These are phyloP conservation scores for Entelexis paramagnoliae DNA, from an alignment of 1,139 yeast species.

Conservation along the genomic window DNA sequence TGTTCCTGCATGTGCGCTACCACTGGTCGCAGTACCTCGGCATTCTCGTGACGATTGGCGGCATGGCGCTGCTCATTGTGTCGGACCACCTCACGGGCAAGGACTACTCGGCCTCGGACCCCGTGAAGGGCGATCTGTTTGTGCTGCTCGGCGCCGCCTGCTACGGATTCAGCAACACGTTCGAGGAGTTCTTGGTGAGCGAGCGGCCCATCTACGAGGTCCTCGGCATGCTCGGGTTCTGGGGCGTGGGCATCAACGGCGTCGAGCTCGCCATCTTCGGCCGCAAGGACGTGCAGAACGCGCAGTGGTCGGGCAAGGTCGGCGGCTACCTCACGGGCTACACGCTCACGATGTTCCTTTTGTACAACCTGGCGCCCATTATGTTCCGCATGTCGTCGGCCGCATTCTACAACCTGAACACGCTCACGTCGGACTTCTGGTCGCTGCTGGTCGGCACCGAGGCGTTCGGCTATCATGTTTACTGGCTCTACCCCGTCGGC, in stretches of 20 bases:
- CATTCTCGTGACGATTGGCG: conserved; percentile 35
- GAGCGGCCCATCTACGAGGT: conserved; percentile 39
- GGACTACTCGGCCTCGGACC: conserved; percentile 32
- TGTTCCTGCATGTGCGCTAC: conserved; percentile 37
- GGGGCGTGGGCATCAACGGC: conserved; percentile 36
- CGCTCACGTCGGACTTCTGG: conserved; percentile 40
- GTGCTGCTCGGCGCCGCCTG: conserved; percentile 38
- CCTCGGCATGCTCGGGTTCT: conserved; percentile 36
- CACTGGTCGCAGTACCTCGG: conserved; percentile 40
- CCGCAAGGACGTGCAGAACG: conserved; percentile 31
- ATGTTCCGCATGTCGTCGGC: conserved; percentile 39
- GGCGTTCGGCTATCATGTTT: conserved; percentile 38
- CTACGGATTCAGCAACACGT: conserved; percentile 38
- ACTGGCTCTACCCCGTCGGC: conserved; percentile 40
- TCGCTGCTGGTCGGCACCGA: conserved; percentile 36
- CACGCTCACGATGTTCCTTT: conserved; percentile 33
- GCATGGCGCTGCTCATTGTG: conserved; percentile 37
- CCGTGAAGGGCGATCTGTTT: conserved; percentile 38
- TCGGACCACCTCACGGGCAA: conserved; percentile 36
- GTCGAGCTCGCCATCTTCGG: conserved; percentile 37
- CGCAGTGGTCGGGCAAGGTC: conserved; percentile 34
- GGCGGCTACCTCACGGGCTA: conserved; percentile 39
- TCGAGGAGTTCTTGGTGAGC: conserved; percentile 38
- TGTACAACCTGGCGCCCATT: conserved; percentile 37
- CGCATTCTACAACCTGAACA: conserved; percentile 38